Percentiles rank a stretch among this genome's conserved stretches.
phyloP scores from a whole-genome alignment of 352 stramenopile genomes.

The Globisporangium heterothallicum region DNA sequence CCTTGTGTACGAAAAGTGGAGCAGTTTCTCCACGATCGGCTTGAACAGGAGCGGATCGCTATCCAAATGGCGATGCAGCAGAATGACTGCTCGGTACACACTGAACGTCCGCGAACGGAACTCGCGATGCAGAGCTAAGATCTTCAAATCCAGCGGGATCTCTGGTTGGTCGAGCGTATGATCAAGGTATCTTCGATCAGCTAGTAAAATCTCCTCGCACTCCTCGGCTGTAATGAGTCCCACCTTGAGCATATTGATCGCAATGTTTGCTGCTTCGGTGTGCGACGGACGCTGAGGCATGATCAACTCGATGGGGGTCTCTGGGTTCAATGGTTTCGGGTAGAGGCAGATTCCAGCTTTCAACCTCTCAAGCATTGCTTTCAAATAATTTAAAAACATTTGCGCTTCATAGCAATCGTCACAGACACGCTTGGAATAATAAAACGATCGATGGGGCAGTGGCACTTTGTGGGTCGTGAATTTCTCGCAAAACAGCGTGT shows the following conservation, averaged over 20 bases:
- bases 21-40: constrained; percentile 77
- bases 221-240: constrained; percentile 82
- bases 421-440: constrained; percentile 84
- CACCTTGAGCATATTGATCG: constrained; percentile 82
- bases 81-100: constrained; percentile 79
- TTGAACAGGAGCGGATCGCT: constrained; percentile 84
- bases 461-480: constrained; percentile 79
- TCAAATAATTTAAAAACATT: constrained; percentile 82
- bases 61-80: constrained; percentile 82
- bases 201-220: constrained; percentile 81
- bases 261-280: constrained; percentile 78
- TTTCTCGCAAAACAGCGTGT: constrained; percentile 71
- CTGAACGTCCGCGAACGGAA: constrained; percentile 77
- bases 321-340: constrained; percentile 72
- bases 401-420: constrained; percentile 81
- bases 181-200: constrained; percentile 78
- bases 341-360: constrained; percentile 86
- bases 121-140: constrained; percentile 81
- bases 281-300: constrained; percentile 82
- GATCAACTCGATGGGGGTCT: constrained; percentile 83
- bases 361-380: constrained; percentile 78
- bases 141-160: constrained; percentile 80
- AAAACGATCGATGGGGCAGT: constrained; percentile 71
- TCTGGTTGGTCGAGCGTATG: constrained; percentile 83
- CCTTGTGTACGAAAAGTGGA: constrained; percentile 83